Base-by-base conservation (phyloP, 108 stramenopile species). In the Cyclotella cryptica region DNA sequence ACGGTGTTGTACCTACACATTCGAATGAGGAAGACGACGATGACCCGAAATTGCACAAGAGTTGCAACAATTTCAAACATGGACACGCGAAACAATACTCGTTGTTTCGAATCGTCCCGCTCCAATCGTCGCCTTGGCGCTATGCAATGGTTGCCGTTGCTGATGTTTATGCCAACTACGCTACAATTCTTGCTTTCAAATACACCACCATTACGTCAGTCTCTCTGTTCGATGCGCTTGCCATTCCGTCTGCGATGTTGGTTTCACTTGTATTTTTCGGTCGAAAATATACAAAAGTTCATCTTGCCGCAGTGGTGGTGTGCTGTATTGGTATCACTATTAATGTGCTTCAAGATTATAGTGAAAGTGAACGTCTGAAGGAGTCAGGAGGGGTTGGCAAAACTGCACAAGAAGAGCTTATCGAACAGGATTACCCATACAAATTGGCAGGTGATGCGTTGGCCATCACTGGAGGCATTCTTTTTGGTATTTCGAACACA, bases 201-300 rank as follows among this genome's bases (percentile, higher is more conserved):
- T 98, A 94, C 80, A 98, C 99, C 10, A 96, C 93, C 18, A 84
- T 98, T 51, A 96, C 98, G 10, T 93, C 89, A 30, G 95, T 97
- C 10, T 86, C 95, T 22, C 79, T 99, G 46, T 86, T 98, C 15
- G 98, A 98, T 79, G 88, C 95, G 22, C 79, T 98, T 42, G 90
- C 97, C 24, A 98, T 99, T 28, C 99, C 98, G 0, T 80, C 94
- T 46, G 90, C 96, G 19, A 98, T 99, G 94, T 55, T 98, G 29
- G 51, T 98, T 11, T 94, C 94, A 15, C 58, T 63, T 43, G 58
- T 89, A 9, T 88, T 93, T 30, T 85, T 99, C 49, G 66, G 79
- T 5, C 83, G 90, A 35, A 70, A 70, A n/a, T 98, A 97, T 76
- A 86, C 59, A 0, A 27, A 61, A 40, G 59, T 77, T 21, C 98